Evolutionary conservation across 1,284 basidiomycete genomes (phyloP), one percentile per base, ranked within the genome.

Genomic region (Apiotrichum montevideense): DNA sequence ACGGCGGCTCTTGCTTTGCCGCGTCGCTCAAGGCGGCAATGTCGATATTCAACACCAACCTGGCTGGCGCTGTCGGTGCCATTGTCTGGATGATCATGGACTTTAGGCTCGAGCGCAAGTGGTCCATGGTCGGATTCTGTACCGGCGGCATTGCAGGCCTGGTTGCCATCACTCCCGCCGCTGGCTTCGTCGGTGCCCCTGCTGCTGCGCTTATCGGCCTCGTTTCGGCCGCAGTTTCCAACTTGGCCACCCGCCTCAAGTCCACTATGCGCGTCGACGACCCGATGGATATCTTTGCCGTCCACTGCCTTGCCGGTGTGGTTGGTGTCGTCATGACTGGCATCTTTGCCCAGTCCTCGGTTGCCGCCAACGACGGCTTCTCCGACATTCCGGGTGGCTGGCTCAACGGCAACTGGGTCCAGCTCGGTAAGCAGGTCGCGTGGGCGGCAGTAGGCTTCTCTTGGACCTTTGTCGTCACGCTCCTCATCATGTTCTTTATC

Each of bases 41-140:
- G 75, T 87, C 91, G 7, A 82, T 90, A 54, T 90, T 90, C 84
- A 90, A 90, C 71, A 90, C 91, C 54, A 95, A 95, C 71, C 65
- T 79, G 6, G 79, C 79, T 3, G 78, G 73, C 6, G 58, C 68
- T 9, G 70, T 73, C 39, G 75, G 85, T 35, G 92, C 88, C 13
- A 81, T 91, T 57, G 83, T 86, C n/a, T 96, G 91, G 92, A 87
- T 91, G 75, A 76, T 89, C 59, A 82, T 95, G 64, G 91, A 94
- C 76, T 94, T 82, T 75, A 80, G 89, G 35, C 81, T 91, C 57
- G 87, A 91, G 72, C 80, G 85, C 58, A 88, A 90, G 66, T 81
- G 78, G 78, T 79, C 83, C 54, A 84, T 90, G 83, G 92, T 98
- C 58, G 92, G 92, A 29, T 92, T 94, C 75, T 90, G 87, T 73